phyloP scores from a whole-genome alignment of 164 flowering plant species.

The Piper longum region DNA sequence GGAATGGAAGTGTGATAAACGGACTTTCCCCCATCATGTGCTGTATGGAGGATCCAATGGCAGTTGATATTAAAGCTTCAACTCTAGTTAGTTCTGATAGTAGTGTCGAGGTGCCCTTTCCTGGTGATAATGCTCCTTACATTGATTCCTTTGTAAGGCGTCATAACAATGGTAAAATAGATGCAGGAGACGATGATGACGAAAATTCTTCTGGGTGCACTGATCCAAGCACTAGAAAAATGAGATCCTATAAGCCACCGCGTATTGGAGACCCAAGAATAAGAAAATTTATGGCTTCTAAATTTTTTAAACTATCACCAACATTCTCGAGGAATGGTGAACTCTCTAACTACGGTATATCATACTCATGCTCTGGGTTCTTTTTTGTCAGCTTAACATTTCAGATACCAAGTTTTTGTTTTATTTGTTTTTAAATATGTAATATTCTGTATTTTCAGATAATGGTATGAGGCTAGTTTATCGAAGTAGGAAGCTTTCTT shows the following conservation, averaged over 20 bases:
- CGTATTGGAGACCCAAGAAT: conserved; percentile 47
- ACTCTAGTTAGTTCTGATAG: conserved; percentile 40
- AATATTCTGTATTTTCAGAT: conserved; percentile 17
- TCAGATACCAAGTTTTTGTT: not conserved
- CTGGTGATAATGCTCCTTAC: conserved; percentile 20
- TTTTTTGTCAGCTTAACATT: not conserved
- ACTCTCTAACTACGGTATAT: conserved; percentile 30
- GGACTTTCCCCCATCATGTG: conserved; percentile 15
- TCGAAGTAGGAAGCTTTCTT: conserved; percentile 31
- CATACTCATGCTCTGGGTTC: not conserved
- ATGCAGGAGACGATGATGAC: conserved; percentile 86
- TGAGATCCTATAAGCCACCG: conserved; percentile 31
- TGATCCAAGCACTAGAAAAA: conserved; percentile 33
- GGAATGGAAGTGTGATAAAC: conserved; percentile 11
- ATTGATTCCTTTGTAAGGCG: conserved; percentile 22
- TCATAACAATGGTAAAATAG: conserved; percentile 45
- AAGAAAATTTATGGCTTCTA: conserved; percentile 55
- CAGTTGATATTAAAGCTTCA: conserved; percentile 32
- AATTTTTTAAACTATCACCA: conserved; percentile 48
- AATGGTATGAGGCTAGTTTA: conserved; percentile 27
- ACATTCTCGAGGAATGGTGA: conserved; percentile 32
- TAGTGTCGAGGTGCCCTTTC: conserved; percentile 26
- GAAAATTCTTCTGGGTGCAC: conserved; percentile 77
- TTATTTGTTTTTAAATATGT: not conserved
- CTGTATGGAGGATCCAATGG: conserved; percentile 20